Conservation (phyloP, 169 alveolate species). For the Fabrea salina region DNA sequence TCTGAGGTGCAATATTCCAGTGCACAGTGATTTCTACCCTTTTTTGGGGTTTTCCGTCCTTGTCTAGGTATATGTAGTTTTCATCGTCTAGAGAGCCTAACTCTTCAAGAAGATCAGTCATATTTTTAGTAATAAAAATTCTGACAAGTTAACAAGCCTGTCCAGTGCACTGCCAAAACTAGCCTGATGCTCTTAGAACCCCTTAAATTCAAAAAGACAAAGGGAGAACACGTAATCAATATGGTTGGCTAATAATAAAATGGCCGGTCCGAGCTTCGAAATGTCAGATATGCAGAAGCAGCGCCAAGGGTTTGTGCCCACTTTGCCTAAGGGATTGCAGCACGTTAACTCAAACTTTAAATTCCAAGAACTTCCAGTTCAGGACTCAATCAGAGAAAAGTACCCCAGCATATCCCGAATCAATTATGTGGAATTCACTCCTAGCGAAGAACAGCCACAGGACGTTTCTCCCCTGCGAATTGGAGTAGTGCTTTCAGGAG, state of each 20-base stretch:
- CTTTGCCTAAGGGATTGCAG: neutral
- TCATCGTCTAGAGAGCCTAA: neutral
- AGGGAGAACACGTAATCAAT: no score
- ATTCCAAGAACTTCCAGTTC: neutral
- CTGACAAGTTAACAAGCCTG: no score
- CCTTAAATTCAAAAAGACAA: no score
- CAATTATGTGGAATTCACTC: neutral
- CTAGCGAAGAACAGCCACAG: neutral
- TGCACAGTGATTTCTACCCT: neutral
- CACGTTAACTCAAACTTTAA: neutral
- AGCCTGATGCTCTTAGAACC: no score
- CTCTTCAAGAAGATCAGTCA: neutral
- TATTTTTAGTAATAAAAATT: neutral
- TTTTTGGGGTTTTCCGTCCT: neutral
- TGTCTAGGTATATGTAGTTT: slow-evolving; percentile 18
- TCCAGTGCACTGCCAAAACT: no score
- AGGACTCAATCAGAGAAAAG: neutral
- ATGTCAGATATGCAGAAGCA: neutral
- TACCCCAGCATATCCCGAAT: neutral
- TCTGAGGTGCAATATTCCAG: neutral
- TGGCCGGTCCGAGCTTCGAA: neutral
- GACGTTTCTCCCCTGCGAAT: slow-evolving; percentile 61
- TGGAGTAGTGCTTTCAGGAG: slow-evolving; percentile 98
- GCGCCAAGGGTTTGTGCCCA: neutral
- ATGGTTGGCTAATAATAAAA: no score